Evolutionary conservation across 139 green algal species (phyloP).

Genomic region (Asterochloris sp.): DNA sequence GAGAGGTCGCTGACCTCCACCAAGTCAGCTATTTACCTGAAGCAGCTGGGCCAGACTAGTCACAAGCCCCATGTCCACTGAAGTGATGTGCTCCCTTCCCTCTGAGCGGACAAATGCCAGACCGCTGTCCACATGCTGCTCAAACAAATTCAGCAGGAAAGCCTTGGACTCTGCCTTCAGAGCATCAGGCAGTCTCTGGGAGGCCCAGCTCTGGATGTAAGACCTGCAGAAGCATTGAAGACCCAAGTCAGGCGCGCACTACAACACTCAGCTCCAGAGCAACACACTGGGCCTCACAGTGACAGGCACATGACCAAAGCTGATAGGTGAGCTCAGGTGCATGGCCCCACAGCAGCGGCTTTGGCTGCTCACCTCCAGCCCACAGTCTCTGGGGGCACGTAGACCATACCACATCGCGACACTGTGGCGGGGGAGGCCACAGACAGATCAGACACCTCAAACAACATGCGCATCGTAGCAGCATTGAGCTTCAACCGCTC

Average conservation of each 20-base stretch:
- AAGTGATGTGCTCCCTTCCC: conserved; percentile 64
- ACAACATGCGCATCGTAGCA: conserved; percentile 10
- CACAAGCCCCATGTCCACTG: conserved; percentile 51
- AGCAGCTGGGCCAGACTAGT: conserved; percentile 3
- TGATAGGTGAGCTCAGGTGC: neutral
- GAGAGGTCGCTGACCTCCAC: too few relatives aligned
- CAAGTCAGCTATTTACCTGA: neutral
- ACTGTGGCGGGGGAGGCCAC: conserved; percentile 13
- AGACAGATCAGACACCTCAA: conserved; percentile 19
- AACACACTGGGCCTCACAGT: too few relatives aligned
- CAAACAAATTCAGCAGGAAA: conserved; percentile 57
- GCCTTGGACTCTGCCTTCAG: conserved; percentile 52
- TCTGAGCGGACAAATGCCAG: conserved; percentile 52
- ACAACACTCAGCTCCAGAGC: too few relatives aligned
- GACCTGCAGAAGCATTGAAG: neutral
- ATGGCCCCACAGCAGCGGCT: neutral
- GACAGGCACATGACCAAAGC: too few relatives aligned
- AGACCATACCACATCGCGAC: conserved; percentile 23
- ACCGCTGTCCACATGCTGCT: conserved; percentile 54
- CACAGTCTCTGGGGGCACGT: conserved; percentile 8
- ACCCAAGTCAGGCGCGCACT: too few relatives aligned
- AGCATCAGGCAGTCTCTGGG: conserved; percentile 54
- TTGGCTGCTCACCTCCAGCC: conserved; percentile 13
- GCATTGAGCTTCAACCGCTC: conserved; percentile 19
- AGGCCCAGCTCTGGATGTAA: conserved; percentile 6